phyloP scores from a whole-genome alignment of 179 eudicot genomes.

The Spinacia oleracea region DNA sequence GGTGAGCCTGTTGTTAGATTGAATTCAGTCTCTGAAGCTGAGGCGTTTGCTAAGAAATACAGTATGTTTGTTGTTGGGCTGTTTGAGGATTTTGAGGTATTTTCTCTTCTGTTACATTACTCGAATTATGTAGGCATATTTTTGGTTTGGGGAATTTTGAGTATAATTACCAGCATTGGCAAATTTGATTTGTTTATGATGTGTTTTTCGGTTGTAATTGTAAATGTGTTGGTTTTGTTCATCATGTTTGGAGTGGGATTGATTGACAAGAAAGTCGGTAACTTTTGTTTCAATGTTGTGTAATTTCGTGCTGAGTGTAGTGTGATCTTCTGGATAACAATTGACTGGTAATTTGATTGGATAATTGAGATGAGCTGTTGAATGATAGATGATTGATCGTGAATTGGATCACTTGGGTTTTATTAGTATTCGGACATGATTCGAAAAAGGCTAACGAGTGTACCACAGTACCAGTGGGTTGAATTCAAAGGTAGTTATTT shows the following conservation, averaged over 20 bases:
- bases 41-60: conserved; percentile 64
- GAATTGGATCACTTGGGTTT: neutral
- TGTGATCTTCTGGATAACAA: neutral
- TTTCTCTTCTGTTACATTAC: neutral
- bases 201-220: neutral
- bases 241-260: neutral
- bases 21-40: conserved; percentile 57
- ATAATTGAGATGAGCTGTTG: neutral
- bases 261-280: neutral
- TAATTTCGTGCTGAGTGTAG: neutral
- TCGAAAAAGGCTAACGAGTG: neutral
- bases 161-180: neutral
- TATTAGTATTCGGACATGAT: neutral
- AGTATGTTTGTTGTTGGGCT: conserved; percentile 57
- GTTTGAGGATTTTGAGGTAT: conserved; percentile 82
- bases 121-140: neutral
- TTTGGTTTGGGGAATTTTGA: neutral
- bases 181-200: neutral
- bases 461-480: neutral
- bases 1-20: conserved; percentile 73
- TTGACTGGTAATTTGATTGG: neutral
- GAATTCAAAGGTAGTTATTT: neutral
- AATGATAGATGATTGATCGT: neutral
- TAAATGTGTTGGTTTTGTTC: neutral
- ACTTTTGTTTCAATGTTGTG: neutral